Conservation (phyloP, 169 alveolate species). For the Eimeria maxima region DNA sequence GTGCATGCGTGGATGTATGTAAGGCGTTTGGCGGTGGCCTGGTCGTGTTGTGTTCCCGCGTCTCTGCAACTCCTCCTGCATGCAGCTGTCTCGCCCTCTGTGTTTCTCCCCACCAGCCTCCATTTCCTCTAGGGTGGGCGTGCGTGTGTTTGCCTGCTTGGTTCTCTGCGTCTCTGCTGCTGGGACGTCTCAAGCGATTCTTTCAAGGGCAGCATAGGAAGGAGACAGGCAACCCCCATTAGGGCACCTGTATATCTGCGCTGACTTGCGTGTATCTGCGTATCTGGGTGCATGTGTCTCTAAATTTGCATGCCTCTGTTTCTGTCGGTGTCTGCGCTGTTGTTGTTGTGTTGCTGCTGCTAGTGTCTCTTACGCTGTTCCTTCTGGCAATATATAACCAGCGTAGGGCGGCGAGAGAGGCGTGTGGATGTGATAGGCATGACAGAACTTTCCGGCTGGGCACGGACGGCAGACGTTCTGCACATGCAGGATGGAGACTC, state of each 20-base stretch:
- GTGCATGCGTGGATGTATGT: not conserved
- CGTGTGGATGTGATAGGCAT: slow-evolving; percentile 27
- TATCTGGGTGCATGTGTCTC: too few species aligned
- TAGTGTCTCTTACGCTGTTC: slow-evolving; percentile 43
- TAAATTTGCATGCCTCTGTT: not conserved
- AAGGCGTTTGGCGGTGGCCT: not conserved
- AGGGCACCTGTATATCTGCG: too few species aligned
- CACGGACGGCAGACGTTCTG: not conserved
- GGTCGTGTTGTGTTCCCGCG: not conserved
- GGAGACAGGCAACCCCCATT: too few species aligned
- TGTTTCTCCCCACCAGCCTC: not conserved
- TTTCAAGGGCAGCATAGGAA: too few species aligned
- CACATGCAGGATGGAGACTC: not conserved
- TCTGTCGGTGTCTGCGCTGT: not conserved
- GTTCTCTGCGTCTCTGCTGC: not conserved
- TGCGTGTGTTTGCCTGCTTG: not conserved
- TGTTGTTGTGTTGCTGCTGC: not conserved
- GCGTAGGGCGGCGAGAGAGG: not conserved
- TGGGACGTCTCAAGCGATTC: not conserved
- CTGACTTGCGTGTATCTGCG: too few species aligned
- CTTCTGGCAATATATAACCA: slow-evolving; percentile 5
- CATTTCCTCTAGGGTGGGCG: too few species aligned
- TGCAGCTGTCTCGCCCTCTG: not conserved
- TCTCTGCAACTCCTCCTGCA: not conserved
- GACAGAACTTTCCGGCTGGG: slow-evolving; percentile 24